Base-by-base conservation (phyloP, 345 rosid genomes). In the Atalantia buxifolia region DNA sequence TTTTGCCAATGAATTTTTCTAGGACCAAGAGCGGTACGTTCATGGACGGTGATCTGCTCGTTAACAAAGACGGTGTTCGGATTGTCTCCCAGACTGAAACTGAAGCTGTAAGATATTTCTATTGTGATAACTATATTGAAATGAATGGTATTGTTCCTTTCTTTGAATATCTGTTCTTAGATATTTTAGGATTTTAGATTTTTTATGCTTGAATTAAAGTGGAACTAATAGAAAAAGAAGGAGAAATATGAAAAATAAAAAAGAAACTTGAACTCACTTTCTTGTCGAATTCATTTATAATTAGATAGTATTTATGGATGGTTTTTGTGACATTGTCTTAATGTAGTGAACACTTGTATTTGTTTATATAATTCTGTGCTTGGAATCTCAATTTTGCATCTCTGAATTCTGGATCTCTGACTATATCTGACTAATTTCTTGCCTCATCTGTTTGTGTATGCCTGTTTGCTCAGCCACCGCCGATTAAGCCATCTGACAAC, bases 1-100 rank as follows among this genome's bases (percentile, higher is more conserved):
- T 66, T 56, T 71, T 71, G n/a, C 53, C 69, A 48, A 30, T 70
- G 36, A 12, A 0, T 78, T 70, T 18, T 30, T 7, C 57, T 83
- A 96, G 98, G 72, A 91, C 99, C 14, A 88, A 83, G 68, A 96
- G 97, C 76, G 99, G 99, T 24, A 94, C 98, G 38, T 94, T 96
- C 66, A 86, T 87, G 85, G 97, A 89, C 45, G 99, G 98, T 73
- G 99, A 96, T 89, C 97, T 96, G 40, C 95, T 90, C 40, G 99
- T 94, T 72, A 96, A 96, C 81, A 87, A 85, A 31, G 95, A 96
- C 36, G 99, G 98, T 45, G 95, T 96, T 79, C 93, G 97, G 71
- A 82, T 94, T 68, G 93, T 94, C 61, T 78, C 92, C 73, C 85
- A 86, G 71, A 84, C 59, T 19, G 88, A 86, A 68, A 64, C 83